A percentile compares a stretch with the other conserved stretches of the same genome.
Evolutionary conservation across 305 asterid genomes (phyloP).

Genomic region (Solanum hybrid): DNA sequence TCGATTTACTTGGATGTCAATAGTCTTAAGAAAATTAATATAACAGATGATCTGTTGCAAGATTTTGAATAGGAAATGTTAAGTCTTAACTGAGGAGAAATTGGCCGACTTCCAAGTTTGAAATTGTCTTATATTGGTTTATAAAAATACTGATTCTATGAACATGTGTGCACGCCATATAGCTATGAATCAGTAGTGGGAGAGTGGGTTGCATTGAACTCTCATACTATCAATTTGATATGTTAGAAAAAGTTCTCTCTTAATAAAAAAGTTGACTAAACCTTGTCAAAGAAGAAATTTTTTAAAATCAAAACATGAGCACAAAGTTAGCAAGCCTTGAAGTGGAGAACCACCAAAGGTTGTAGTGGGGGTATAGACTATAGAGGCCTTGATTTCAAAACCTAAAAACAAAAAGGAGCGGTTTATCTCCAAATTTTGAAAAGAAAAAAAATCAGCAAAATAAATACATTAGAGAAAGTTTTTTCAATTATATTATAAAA

Average conservation of each 20-base stretch:
- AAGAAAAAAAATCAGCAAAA: too few relatives aligned
- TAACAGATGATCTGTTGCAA: background rate
- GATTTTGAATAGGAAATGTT: background rate
- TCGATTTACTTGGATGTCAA: background rate
- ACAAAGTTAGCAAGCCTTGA: background rate
- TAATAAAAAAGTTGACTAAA: background rate
- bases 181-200: background rate
- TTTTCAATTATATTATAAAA: background rate
- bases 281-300: background rate
- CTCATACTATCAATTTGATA: background rate
- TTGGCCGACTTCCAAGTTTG: background rate
- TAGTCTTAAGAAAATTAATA: background rate
- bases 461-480: background rate
- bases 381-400: background rate
- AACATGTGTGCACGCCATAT: conserved; percentile 6
- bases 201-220: background rate
- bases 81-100: background rate
- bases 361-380: background rate
- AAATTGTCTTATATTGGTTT: background rate
- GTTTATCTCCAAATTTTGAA: background rate
- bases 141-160: background rate
- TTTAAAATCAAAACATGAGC: background rate
- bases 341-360: background rate
- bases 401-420: background rate
- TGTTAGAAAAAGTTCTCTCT: background rate